A percentile compares a stretch with the other conserved stretches of the same genome.
phyloP scores from a whole-genome alignment of 1,284 basidiomycete genomes.

The Exobasidium cylindrosporum region DNA sequence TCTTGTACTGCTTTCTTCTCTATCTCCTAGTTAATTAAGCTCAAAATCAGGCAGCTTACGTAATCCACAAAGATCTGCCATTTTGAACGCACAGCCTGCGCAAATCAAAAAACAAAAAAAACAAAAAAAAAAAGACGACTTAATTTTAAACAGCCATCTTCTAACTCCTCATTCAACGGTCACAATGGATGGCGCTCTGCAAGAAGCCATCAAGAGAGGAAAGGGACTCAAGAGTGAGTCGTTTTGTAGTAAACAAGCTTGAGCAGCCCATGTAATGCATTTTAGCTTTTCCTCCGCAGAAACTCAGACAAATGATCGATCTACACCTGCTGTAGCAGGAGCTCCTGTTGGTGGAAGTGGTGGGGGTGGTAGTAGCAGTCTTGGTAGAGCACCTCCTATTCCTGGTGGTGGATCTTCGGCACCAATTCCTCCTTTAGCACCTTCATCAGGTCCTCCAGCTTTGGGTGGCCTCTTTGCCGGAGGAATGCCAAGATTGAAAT shows the following conservation, averaged over 20 bases:
- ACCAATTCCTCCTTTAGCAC: constrained; percentile 9
- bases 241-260: no score
- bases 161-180: not conserved
- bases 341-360: constrained; percentile 15
- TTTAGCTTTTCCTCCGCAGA: constrained; percentile 20
- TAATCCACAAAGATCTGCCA: not conserved
- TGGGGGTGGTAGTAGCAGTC: constrained; percentile 13
- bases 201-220: constrained; percentile 41
- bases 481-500: constrained; percentile 80
- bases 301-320: constrained; percentile 32
- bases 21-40: not conserved
- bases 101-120: not conserved
- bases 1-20: not conserved
- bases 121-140: not conserved
- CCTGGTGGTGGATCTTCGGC: constrained; percentile 16
- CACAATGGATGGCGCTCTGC: constrained; percentile 39
- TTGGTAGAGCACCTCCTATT: constrained; percentile 21
- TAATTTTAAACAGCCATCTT: not conserved
- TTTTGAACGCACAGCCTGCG: not conserved
- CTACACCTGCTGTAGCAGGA: constrained; percentile 26
- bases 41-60: not conserved
- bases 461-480: constrained; percentile 81
- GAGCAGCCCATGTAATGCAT: no score
- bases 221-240: constrained; percentile 39
- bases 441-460: constrained; percentile 16